Evolutionary conservation across 176 grass and related monocot species (phyloP), one percentile per base, ranked within the genome.

Genomic region (Ensete ventricosum): DNA sequence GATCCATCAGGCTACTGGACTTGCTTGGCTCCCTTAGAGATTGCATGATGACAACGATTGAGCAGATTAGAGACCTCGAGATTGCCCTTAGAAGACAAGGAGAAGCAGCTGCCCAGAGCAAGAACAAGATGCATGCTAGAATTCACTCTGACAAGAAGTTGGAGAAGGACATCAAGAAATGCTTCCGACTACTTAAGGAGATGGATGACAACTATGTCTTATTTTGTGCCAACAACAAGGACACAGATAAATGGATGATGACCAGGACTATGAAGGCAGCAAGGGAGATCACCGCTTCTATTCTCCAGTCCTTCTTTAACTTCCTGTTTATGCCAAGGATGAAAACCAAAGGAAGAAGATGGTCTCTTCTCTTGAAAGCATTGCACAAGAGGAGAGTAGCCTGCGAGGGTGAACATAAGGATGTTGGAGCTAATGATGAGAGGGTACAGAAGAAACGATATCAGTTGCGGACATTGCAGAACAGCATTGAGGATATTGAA

Each of bases 341-440:
- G 14, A 49, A 59, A 14, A 54, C 13, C 14, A 75, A 62, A 57
- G 14, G 14, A 1, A 75, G 55, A 14, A 75, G 10, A 57, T 62
- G 54, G 73, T 60, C 73, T 60, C 73, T 75, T 60, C 17, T 75
- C 55, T 62, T 54, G 11, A 75, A 59, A 1, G 57, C 53, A 43
- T 11, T 75, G 54, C 73, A 48, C 73, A 75, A 75, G 73, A 62
- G 54, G 53, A 75, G 20, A 75, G 21, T 17, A 21, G 26, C 66
- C 26, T 62, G 23, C 11, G 24, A 21, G 23, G 73, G 27, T 12
- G 52, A 74, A 17, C 53, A 26, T 9, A 21, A 74, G 6, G 27
- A 48, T 5, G 26, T 43, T 75, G 54, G 2, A 9, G 54, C 16
- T 20, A n/a, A 75, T 50, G 73, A 75, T 43, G 27, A 14, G 17